Evolutionary conservation across 2,329 filamentous ascomycete genomes (phyloP).

Genomic region (Botryotinia narcissicola): DNA sequence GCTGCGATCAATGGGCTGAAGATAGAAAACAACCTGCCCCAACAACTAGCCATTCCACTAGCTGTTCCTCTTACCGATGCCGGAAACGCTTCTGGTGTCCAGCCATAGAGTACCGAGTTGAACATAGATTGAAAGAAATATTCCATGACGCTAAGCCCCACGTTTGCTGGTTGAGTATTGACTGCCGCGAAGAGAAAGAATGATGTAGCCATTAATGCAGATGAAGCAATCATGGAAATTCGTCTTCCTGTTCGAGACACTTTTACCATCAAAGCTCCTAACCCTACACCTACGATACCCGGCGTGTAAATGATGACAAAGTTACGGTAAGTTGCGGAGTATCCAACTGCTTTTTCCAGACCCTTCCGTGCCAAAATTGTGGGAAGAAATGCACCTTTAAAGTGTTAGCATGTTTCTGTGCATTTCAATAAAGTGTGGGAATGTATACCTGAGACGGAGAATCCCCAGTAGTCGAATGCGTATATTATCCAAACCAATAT

Average conservation of each 20-base stretch:
- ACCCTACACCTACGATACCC: conserved; percentile 37
- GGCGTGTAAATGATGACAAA: conserved; percentile 41
- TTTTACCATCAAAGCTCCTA: conserved; percentile 27
- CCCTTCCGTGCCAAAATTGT: conserved; percentile 38
- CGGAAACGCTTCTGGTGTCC: conserved; percentile 38
- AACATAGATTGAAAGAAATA: conserved; percentile 38
- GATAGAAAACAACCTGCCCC: conserved; percentile 57
- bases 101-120: conserved; percentile 31
- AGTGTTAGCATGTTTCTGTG: conserved; percentile 6
- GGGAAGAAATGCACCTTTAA: conserved; percentile 43
- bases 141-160: conserved; percentile 37
- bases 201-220: conserved; percentile 33
- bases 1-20: conserved; percentile 56
- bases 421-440: conserved; percentile 28
- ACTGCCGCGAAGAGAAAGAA: conserved; percentile 35
- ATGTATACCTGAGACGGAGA: conserved; percentile 42
- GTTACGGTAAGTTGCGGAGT: conserved; percentile 38
- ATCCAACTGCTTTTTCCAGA: conserved; percentile 26
- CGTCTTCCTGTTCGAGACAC: conserved; percentile 32
- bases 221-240: conserved; percentile 34
- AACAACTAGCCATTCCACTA: conserved; percentile 56
- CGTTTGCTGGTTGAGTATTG: conserved; percentile 32
- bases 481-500: conserved; percentile 50
- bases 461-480: conserved; percentile 51
- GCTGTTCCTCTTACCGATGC: conserved; percentile 51